Conservation (phyloP, 2,329 filamentous ascomycete genomes). For the Penicillium sp. region DNA sequence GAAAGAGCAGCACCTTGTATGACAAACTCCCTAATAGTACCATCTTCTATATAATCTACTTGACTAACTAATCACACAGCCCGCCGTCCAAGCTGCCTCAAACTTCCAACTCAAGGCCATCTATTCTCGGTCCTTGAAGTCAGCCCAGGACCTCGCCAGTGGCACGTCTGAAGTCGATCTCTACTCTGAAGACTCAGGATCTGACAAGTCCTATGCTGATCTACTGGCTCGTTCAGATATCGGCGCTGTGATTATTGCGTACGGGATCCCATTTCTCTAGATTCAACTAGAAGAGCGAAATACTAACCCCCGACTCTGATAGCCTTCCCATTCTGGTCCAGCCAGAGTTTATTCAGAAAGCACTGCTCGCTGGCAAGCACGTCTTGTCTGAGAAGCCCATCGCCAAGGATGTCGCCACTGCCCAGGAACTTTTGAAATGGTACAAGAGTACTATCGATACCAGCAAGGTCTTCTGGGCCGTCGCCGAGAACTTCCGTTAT, state of each 20-base stretch:
- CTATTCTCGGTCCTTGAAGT: slow-evolving; percentile 58
- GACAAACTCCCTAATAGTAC: background rate
- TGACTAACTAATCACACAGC: slow-evolving; percentile 34
- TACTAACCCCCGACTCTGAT: background rate
- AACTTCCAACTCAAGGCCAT: slow-evolving; percentile 55
- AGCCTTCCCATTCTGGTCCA: slow-evolving; percentile 56
- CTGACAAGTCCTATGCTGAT: slow-evolving; percentile 47
- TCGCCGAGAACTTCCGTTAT: slow-evolving; percentile 61
- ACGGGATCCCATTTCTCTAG: slow-evolving; percentile 16
- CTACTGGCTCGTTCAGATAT: slow-evolving; percentile 52
- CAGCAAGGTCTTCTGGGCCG: slow-evolving; percentile 44
- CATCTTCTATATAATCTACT: background rate
- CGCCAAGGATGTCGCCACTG: slow-evolving; percentile 54
- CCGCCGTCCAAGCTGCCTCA: slow-evolving; percentile 51
- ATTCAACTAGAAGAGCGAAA: background rate
- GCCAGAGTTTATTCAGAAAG: slow-evolving; percentile 52
- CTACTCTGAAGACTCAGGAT: slow-evolving; percentile 56
- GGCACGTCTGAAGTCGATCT: slow-evolving; percentile 45
- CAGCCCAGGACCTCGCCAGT: slow-evolving; percentile 48
- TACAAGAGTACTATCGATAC: slow-evolving; percentile 47
- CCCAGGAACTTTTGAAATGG: slow-evolving; percentile 52
- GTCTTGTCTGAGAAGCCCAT: slow-evolving; percentile 61
- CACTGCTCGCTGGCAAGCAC: slow-evolving; percentile 54
- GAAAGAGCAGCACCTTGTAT: slow-evolving; percentile 56
- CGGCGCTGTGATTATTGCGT: slow-evolving; percentile 53